Base-by-base conservation (phyloP, 768 basidiomycete genomes). In the Pleurotus tuoliensis region DNA sequence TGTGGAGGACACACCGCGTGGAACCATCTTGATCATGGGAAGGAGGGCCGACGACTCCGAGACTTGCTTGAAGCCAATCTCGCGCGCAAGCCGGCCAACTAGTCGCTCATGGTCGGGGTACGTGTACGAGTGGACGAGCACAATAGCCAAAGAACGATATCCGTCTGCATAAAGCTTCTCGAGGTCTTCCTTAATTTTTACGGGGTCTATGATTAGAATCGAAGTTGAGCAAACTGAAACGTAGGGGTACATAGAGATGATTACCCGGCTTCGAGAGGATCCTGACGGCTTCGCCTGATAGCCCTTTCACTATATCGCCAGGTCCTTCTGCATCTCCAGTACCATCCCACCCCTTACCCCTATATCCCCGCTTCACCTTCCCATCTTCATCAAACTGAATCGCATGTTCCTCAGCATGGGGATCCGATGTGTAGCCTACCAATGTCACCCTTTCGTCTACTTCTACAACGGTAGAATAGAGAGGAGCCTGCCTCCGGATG, bases 1-100 rank as follows among this genome's bases (percentile, higher is more conserved):
- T 0, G 94, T 95, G 0, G 92, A 90, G 0, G 93, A 96, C 8
- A 90, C 86, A 2, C 93, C 95, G 0, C 95, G 88, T 1, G 94
- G 90, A 8, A 97, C 92, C 80, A 95, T 90, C 72, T 94, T 94
- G 77, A 96, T 95, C 90, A 93, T 93, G 2, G 93, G 90, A 25
- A 92, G 80, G n/a, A 95, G 77, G 59, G 87, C 83, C 2, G 91
- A 87, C 0, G 94, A 95, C 63, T 92, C 84, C 1, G 93, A 95
- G 62, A 98, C 83, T 45, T 97, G 93, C 4, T 78, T 76, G 70
- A 98, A 98, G n/a, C 95, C 95, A 4, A 96, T 67, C 47, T 81
- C 78, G 18, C 83, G 78, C 3, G 94, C 96, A 16, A 96, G 66
- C 0, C 73, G 71, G 27, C 89, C 94, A 18, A 98, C 71, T 38